Base-by-base conservation (phyloP, 768 basidiomycete species). In the Leccinum barrowsii region DNA sequence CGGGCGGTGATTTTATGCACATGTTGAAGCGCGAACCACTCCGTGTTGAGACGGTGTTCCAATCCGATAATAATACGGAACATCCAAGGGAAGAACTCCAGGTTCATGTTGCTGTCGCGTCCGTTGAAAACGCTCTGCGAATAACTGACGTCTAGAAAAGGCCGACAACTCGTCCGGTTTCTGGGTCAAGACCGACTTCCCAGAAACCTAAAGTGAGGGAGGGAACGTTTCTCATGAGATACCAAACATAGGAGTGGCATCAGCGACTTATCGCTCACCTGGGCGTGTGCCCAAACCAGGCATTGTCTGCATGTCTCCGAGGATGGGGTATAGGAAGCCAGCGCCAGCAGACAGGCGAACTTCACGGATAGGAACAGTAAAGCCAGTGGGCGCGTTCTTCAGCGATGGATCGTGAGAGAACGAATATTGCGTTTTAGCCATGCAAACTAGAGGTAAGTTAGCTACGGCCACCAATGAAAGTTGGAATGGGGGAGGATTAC, bases 251-350 rank as follows among this genome's bases (percentile, higher is more conserved):
- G 57, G 56, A 51, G 53, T 4, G 24, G 24, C 4, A 28, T 28
- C 22, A 11, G 21, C 4, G 22, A 11, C 37, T 44, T 60, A 50
- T 63, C 34, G 59, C 76, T 64, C 58, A 85, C 90, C 92, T 72
- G 94, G 94, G 59, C 94, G 86, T 59, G 93, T 97, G 24, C 87
- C 92, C 44, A 97, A 82, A 64, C 94, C 96, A 47, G 96, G 96
- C 93, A 99, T 96, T 56, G 94, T 98, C 73, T 92, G 90, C 92
- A 99, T 98, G 72, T 95, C 93, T 40, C 91, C 92, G n/a, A 91
- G 80, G 61, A 98, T 83, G 22, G 96, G 95, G 74, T 95, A 97
- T 62, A 98, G 76, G 86, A 98, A 98, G 24, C 92, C 92, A 57
- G 95, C 94, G 46, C 96, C 96, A 5, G 94, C 97, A 7, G 92